Base-by-base conservation (phyloP, 164 flowering plant genomes). In the Stephania yunnanensis region DNA sequence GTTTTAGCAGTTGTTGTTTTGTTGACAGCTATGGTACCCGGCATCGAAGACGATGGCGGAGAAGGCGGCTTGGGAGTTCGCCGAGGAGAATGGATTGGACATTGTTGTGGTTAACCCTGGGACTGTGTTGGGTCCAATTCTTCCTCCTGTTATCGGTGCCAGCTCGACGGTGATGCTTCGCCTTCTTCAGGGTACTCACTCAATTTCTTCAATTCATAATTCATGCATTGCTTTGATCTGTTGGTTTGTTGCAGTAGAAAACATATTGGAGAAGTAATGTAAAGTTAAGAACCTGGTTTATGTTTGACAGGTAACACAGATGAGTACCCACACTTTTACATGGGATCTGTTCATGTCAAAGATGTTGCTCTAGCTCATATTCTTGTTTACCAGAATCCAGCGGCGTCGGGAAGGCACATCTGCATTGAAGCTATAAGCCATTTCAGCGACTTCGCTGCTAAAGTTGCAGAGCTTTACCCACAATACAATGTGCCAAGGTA, bases 351-450 rank as follows among this genome's bases (percentile, higher is more conserved):
- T 67, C 99, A 93, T 83, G 97, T 93, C 46, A 89, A 92, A 78
- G 98, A 95, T 83, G 97, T 93, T 29, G 99, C 98, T 36, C 68
- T 86, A 61, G 98, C 98, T 53, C 97, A 95, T 71, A 87, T 95
- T 71, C 72, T 95, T 76, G 84, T 90, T 22, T 95, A 93, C 78
- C 97, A 93, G 82, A 92, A 89, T 79, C 75, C 78, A 74, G 73
- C 88, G 8, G 92, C 98, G 6, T 82, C 82, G n/a, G 97, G 98
- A 77, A 86, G 98, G 73, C 97, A 95, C 79, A 63, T 91, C 75
- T 91, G 98, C 76, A 91, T 89, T 48, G 97, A 95, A 82, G 87
- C 97, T 46, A 85, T 90, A 78, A 76, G 91, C 67, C 95, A 91
- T 77, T 93, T 82, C 80, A 89, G 94, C 69, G 99, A 95, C 79